These are phyloP conservation scores for Xylariaceae sp. DNA, from an alignment of 2,329 filamentous ascomycete species.

Conservation along the genomic window DNA sequence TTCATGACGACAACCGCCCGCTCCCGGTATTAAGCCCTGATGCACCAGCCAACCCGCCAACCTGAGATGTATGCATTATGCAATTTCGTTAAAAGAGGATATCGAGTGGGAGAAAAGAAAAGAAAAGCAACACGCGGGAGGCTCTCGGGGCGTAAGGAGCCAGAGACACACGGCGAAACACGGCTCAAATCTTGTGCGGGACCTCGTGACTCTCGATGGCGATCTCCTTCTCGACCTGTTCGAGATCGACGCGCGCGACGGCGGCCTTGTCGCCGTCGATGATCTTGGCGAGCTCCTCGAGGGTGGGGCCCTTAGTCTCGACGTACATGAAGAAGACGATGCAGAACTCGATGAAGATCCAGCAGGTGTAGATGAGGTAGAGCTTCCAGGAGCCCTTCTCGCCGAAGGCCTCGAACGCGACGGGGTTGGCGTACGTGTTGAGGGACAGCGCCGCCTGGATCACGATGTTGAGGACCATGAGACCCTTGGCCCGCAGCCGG, in stretches of 20 bases:
- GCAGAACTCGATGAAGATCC: slow-evolving; percentile 57
- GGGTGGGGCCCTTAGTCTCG: slow-evolving; percentile 66
- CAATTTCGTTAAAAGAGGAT: slow-evolving; percentile 24
- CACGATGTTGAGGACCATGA: slow-evolving; percentile 60
- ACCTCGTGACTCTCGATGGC: slow-evolving; percentile 33
- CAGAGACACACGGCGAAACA: background rate
- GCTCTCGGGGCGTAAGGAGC: slow-evolving; percentile 1
- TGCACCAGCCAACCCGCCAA: slow-evolving; percentile 4
- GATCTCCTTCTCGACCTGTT: slow-evolving; percentile 49
- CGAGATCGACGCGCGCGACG: slow-evolving; percentile 50
- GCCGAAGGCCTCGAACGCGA: slow-evolving; percentile 53
- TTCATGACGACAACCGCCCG: background rate
- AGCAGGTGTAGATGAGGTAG: slow-evolving; percentile 60
- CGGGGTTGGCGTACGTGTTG: slow-evolving; percentile 57
- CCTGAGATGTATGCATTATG: slow-evolving; percentile 11
- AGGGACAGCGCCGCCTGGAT: slow-evolving; percentile 58
- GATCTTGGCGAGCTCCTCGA: slow-evolving; percentile 68
- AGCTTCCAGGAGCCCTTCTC: slow-evolving; percentile 53
- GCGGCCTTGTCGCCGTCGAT: slow-evolving; percentile 63
- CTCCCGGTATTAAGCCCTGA: slow-evolving; percentile 12
- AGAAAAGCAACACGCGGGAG: slow-evolving; percentile 4
- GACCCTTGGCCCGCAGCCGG: slow-evolving; percentile 53
- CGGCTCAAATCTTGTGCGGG: slow-evolving; percentile 32
- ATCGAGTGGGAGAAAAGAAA: slow-evolving; percentile 18
- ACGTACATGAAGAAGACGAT: slow-evolving; percentile 60